Evolutionary conservation across 2,329 filamentous ascomycete genomes (phyloP).

Genomic region (Nemania sp.): DNA sequence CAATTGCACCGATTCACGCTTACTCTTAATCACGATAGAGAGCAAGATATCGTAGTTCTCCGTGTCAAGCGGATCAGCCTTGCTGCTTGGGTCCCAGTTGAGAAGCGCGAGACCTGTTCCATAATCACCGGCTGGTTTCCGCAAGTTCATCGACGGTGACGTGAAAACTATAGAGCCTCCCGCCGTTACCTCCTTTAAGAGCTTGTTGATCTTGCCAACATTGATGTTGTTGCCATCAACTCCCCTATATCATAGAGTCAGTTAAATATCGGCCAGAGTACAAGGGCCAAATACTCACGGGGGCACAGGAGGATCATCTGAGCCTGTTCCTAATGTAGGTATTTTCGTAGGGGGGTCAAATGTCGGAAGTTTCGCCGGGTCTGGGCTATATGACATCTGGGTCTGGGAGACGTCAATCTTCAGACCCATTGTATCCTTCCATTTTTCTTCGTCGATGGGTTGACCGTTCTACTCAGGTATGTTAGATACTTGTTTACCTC

Average conservation of each 20-base stretch:
- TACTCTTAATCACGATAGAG: conserved; percentile 32
- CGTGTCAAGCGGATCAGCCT: conserved; percentile 26
- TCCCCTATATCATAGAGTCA: conserved; percentile 21
- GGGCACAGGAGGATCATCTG: background rate
- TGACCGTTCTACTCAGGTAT: conserved; percentile 24
- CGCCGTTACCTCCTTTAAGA: conserved; percentile 17
- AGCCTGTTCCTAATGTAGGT: conserved; percentile 28
- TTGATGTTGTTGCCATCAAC: conserved; percentile 31
- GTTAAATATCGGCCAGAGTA: background rate
- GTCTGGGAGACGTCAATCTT: conserved; percentile 33
- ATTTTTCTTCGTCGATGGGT: conserved; percentile 25
- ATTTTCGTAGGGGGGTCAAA: conserved; percentile 31
- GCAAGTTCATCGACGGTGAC: conserved; percentile 33
- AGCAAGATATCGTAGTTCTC: conserved; percentile 39
- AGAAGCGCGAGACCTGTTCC: conserved; percentile 36
- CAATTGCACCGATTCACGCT: conserved; percentile 31
- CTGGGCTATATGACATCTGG: conserved; percentile 31
- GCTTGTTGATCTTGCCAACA: conserved; percentile 34
- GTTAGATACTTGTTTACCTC: conserved; percentile 15
- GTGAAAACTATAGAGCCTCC: conserved; percentile 37
- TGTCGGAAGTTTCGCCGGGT: conserved; percentile 17
- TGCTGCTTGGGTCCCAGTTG: conserved; percentile 25
- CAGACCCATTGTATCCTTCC: conserved; percentile 32
- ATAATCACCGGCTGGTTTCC: conserved; percentile 22
- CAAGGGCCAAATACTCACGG: conserved; percentile 11